Percentiles rank a stretch among this genome's conserved stretches.
Conservation (phyloP, 306 rosid genomes). For the Styphnolobium japonicum region DNA sequence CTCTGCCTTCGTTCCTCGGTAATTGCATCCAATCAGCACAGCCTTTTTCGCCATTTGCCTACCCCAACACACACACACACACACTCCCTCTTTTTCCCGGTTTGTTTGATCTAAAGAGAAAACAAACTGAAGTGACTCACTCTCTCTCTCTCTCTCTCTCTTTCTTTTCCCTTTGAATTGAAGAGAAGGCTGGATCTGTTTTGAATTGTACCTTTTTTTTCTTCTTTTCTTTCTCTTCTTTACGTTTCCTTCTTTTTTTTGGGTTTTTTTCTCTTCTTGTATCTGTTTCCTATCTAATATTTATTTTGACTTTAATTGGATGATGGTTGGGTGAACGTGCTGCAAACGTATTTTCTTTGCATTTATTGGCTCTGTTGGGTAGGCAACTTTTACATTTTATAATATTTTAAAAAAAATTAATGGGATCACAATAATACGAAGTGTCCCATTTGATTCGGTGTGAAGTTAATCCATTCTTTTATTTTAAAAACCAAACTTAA, state of each 20-base stretch:
- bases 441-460: too few relatives aligned
- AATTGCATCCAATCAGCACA: constrained; percentile 82
- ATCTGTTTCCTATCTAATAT: too few relatives aligned
- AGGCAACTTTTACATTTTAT: too few relatives aligned
- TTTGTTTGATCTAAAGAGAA: neutral
- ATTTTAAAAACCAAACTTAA: too few relatives aligned
- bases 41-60: constrained; percentile 68
- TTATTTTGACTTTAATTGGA: neutral
- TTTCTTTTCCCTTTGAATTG: neutral
- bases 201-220: neutral
- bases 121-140: neutral
- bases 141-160: neutral
- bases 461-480: too few relatives aligned
- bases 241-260: too few relatives aligned
- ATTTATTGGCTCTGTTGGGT: neutral
- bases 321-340: neutral
- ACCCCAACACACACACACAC: neutral
- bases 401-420: too few relatives aligned
- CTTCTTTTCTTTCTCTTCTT: neutral
- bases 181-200: neutral
- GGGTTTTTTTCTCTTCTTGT: neutral
- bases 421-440: too few relatives aligned
- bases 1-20: constrained; percentile 85
- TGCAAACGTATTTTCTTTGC: neutral
- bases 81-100: neutral